Conservation (phyloP, 2,329 filamentous ascomycete genomes). For the Fusarium praegraminearum region DNA sequence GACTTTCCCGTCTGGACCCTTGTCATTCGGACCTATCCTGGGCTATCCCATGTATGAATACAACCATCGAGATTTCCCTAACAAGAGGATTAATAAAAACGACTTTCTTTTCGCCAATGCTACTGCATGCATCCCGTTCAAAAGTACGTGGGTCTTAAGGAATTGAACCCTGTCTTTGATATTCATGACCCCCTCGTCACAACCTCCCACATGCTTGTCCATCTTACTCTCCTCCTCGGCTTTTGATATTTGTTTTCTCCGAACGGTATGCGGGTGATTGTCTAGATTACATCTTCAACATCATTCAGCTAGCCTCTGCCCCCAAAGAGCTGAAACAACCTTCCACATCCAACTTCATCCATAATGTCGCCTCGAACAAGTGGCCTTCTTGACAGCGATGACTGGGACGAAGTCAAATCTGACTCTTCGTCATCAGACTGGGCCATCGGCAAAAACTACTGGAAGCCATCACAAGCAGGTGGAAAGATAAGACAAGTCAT, state of each 20-base stretch:
- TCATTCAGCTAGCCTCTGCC: constrained; percentile 4
- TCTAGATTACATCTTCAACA: constrained; percentile 3
- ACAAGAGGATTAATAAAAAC: not conserved
- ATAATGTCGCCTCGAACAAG: constrained; percentile 51
- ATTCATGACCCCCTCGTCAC: constrained; percentile 11
- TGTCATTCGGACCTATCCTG: constrained; percentile 6
- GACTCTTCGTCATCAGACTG: constrained; percentile 39
- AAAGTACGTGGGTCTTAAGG: constrained; percentile 21
- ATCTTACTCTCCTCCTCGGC: constrained; percentile 24
- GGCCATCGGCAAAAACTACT: constrained; percentile 38
- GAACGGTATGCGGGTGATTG: constrained; percentile 1
- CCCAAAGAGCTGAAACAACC: not conserved
- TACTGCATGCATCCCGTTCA: constrained; percentile 15
- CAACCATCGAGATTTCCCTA: constrained; percentile 11
- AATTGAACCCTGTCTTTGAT: constrained; percentile 3
- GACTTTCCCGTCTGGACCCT: constrained; percentile 20
- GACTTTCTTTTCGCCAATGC: not conserved
- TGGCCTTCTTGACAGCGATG: constrained; percentile 51
- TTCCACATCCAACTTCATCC: not conserved
- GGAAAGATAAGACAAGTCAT: constrained; percentile 18
- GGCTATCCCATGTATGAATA: constrained; percentile 1
- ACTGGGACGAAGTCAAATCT: constrained; percentile 51
- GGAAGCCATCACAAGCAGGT: constrained; percentile 47
- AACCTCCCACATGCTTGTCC: constrained; percentile 36
- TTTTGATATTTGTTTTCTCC: constrained; percentile 8